phyloP scores from a whole-genome alignment of 768 basidiomycete species.

The Pleurotus tuber-regium region DNA sequence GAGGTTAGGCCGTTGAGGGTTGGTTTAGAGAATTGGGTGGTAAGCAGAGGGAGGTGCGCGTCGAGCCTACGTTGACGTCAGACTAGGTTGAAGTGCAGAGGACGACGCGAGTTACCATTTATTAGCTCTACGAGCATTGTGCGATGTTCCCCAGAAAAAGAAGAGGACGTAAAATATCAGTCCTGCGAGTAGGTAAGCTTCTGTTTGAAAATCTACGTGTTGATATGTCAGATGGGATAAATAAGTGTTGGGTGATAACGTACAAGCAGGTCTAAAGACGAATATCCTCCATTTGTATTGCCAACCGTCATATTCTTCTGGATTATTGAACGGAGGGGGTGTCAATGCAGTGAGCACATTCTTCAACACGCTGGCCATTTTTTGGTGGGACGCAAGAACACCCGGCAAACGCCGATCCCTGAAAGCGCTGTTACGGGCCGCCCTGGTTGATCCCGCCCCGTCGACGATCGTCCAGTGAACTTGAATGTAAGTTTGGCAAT shows the following conservation, averaged over 20 bases:
- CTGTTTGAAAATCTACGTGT: slow-evolving; percentile 58
- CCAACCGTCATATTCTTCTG: slow-evolving; percentile 66
- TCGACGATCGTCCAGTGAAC: background rate
- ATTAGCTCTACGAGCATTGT: slow-evolving; percentile 59
- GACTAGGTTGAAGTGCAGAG: slow-evolving; percentile 13
- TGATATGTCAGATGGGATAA: slow-evolving; percentile 5
- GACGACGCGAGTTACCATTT: slow-evolving; percentile 57
- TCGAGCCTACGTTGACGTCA: slow-evolving; percentile 45
- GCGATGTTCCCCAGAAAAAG: slow-evolving; percentile 56
- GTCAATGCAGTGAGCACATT: slow-evolving; percentile 42
- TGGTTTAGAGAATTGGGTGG: slow-evolving; percentile 75
- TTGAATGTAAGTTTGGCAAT: background rate
- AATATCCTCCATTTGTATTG: slow-evolving; percentile 74
- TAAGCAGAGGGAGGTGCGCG: slow-evolving; percentile 55
- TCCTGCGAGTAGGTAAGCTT: slow-evolving; percentile 52
- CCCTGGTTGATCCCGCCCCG: background rate
- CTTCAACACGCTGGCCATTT: slow-evolving; percentile 29
- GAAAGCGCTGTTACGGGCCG: no score
- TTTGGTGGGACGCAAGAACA: background rate
- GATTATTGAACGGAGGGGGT: slow-evolving; percentile 54
- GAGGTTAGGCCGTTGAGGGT: slow-evolving; percentile 48
- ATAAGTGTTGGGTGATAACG: slow-evolving; percentile 21
- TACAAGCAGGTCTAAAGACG: slow-evolving; percentile 79
- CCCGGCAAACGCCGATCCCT: background rate
- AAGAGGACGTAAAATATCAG: slow-evolving; percentile 56